Base-by-base conservation (phyloP, 495 filamentous ascomycete genomes). In the Neurospora sp. region DNA sequence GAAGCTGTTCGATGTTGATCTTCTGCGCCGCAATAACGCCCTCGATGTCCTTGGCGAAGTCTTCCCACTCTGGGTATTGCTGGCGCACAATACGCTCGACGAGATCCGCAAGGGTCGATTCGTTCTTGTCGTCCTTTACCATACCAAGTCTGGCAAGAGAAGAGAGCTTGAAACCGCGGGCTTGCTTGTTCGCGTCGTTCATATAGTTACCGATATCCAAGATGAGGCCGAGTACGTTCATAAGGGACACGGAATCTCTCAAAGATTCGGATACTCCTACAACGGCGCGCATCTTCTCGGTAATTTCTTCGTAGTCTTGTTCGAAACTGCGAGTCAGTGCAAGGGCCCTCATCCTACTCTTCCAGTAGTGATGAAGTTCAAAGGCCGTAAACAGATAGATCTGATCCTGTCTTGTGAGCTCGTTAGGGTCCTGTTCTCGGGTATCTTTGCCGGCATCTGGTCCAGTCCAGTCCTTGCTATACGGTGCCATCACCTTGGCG, bases 101-200 rank as follows among this genome's bases (percentile, higher is more conserved):
- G 44, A 97, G 87, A 81, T 99, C 96, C 46, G 94, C 94, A 79
- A 99, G 94, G 3, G 93, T 97, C 5, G 92, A 93, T 80, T 98
- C 91, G 78, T 99, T 99, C 88, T 98, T 97, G 83, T 97, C 94
- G 76, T 99, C 96, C 82, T 99, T 99, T 72, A 98, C 93, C 93
- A 98, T 99, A 38, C 92, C 96, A 40, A 99, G 85, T 35, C 96
- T 89, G 44, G 93, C 92, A n/a, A 99, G 90, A 1, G 96, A 97
- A 76, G 94, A 94, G 35, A 99, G 88, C 82, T 99, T 99, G 90
- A 99, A 99, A 68, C 96, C 96, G 74, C 91, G 92, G 3, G 96
- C 96, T 81, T 98, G 96, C 82, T 99, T 99, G 81, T 97, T 98
- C 68, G 94, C 90, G 77, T 98, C 96, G 83, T 99, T 99, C 96